These are phyloP conservation scores for Tephrocybe sp. DNA, from an alignment of 768 basidiomycete genomes.

Conservation along the genomic window DNA sequence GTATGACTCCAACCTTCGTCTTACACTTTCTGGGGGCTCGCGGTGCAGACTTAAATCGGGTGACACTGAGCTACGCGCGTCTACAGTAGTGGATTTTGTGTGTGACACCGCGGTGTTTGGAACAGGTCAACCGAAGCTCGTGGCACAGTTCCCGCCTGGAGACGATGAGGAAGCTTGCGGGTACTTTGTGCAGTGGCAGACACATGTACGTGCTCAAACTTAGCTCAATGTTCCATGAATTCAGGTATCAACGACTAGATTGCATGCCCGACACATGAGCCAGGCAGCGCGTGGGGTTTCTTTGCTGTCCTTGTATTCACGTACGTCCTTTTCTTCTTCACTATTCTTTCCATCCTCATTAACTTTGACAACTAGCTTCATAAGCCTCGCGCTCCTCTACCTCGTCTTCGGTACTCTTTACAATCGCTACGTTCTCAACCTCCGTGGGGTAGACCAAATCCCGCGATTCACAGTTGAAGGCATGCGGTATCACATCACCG, in stretches of 20 bases:
- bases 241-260: constrained; percentile 33
- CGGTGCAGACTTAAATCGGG: constrained; percentile 22
- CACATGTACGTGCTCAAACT: constrained; percentile 50
- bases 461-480: constrained; percentile 59
- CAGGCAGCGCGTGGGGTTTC: constrained; percentile 46
- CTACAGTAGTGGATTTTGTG: constrained; percentile 71
- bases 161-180: constrained; percentile 67
- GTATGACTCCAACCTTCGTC: constrained; percentile 37
- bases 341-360: background rate
- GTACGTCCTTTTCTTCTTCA: constrained; percentile 38
- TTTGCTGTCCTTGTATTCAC: constrained; percentile 54
- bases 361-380: constrained; percentile 34
- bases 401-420: constrained; percentile 69
- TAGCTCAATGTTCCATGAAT: background rate
- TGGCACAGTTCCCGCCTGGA: constrained; percentile 66
- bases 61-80: constrained; percentile 42
- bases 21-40: background rate
- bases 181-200: constrained; percentile 83
- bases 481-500: constrained; percentile 44
- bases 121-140: constrained; percentile 48
- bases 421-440: constrained; percentile 72
- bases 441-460: constrained; percentile 70
- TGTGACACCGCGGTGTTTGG: constrained; percentile 68
- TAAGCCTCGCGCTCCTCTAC: constrained; percentile 60
- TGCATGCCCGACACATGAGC: constrained; percentile 70